phyloP scores from a whole-genome alignment of 2,329 filamentous ascomycete genomes.

The Phyllosticta citribraziliensis region DNA sequence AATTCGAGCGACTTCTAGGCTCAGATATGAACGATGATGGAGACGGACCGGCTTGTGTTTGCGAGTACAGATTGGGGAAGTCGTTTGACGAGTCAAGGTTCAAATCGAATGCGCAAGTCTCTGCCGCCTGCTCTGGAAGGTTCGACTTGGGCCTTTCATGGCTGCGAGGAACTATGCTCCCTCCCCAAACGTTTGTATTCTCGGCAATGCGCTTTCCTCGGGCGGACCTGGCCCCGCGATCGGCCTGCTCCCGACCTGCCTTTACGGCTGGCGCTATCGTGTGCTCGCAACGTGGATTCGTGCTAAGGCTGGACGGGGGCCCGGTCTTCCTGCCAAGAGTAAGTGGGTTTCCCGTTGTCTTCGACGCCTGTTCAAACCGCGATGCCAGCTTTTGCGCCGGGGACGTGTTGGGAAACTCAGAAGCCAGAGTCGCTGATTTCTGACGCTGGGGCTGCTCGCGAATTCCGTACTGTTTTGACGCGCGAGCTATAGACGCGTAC shows the following conservation, averaged over 20 bases:
- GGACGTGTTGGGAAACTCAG: not conserved
- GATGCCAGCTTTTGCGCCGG: not conserved
- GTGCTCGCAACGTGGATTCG: not conserved
- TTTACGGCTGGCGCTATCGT: not conserved
- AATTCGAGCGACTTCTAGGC: not conserved
- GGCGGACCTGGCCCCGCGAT: not conserved
- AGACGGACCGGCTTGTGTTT: not conserved
- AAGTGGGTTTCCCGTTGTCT: not conserved
- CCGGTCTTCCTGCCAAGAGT: not conserved
- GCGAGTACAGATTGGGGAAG: constrained; percentile 1
- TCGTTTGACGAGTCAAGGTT: not conserved
- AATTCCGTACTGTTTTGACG: not conserved
- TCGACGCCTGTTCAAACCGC: not conserved
- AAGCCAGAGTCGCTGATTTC: not conserved
- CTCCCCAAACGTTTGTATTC: not conserved
- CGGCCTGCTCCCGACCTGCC: not conserved
- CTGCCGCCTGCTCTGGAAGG: not conserved
- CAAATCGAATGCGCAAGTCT: not conserved
- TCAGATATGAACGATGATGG: not conserved
- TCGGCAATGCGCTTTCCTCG: not conserved
- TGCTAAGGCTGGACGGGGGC: not conserved
- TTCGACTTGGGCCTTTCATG: not conserved
- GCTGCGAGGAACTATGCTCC: not conserved
- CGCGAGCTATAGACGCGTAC: not conserved
- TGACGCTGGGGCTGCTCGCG: not conserved